Conservation (phyloP, 352 stramenopile species). For the Globisporangium alternatum region DNA sequence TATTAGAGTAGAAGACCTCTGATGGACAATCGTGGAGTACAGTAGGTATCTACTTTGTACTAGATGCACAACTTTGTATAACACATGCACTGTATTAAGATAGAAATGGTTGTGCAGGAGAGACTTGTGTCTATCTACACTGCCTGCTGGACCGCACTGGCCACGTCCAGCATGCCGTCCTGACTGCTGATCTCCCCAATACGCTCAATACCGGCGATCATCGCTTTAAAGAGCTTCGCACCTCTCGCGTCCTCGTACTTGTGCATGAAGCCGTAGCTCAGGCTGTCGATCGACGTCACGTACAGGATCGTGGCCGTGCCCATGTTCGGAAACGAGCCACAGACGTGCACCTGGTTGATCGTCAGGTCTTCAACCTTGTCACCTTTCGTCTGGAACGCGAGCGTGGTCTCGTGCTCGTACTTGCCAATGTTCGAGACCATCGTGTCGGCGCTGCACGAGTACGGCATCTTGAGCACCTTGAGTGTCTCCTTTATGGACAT, state of each 20-base stretch:
- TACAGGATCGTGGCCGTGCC: constrained; percentile 2
- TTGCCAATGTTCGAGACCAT: constrained; percentile 25
- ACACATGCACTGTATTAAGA: too few species aligned
- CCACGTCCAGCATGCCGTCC: constrained; percentile 1
- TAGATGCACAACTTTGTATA: too few species aligned
- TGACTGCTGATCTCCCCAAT: not conserved
- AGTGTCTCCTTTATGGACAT: not conserved
- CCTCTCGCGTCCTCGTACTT: not conserved
- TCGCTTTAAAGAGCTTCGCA: not conserved
- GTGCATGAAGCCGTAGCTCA: constrained; percentile 7
- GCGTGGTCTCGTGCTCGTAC: constrained; percentile 31
- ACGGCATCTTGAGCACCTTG: not conserved
- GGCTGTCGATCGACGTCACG: constrained; percentile 1
- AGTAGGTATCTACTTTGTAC: too few species aligned
- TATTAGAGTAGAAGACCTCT: too few species aligned
- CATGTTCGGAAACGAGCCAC: not conserved
- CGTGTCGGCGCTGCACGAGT: constrained; percentile 26
- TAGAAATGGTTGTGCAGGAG: too few species aligned
- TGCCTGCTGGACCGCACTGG: not conserved
- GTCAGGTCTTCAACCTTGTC: not conserved
- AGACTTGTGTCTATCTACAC: not conserved
- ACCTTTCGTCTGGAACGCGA: constrained; percentile 18
- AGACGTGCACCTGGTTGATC: constrained; percentile 1
- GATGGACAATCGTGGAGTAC: too few species aligned
- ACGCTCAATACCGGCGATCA: not conserved